Conservation (phyloP, 164 flowering plant genomes). For the Kingdonia uniflora region DNA sequence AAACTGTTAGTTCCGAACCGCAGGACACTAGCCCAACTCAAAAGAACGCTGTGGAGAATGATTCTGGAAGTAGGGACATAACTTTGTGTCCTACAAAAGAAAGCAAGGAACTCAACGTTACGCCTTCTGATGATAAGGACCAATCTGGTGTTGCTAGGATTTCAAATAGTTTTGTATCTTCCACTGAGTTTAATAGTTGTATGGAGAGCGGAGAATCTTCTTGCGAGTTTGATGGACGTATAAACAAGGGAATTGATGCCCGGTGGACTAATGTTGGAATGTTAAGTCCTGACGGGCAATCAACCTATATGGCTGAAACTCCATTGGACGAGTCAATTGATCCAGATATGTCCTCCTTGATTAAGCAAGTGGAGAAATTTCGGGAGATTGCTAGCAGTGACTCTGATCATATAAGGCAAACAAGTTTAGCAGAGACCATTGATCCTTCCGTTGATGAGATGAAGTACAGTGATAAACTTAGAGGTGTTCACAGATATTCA, state of each 20-base stretch:
- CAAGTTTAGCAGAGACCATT: conserved; percentile 18
- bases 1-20: not conserved
- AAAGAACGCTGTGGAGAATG: not conserved
- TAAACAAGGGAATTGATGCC: not conserved
- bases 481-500: conserved; percentile 23
- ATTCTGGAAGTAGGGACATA: not conserved
- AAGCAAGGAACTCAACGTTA: too few relatives aligned
- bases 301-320: conserved; percentile 8
- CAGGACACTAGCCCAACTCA: not conserved
- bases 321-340: conserved; percentile 10
- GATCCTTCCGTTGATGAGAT: conserved; percentile 14
- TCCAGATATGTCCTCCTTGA: conserved; percentile 10
- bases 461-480: conserved; percentile 13
- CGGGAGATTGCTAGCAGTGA: conserved; percentile 7
- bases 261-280: not conserved
- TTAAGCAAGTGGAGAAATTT: conserved; percentile 19
- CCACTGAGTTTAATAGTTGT: not conserved
- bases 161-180: not conserved
- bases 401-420: conserved; percentile 15
- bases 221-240: not conserved
- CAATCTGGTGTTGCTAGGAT: not conserved
- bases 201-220: not conserved
- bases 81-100: too few relatives aligned
- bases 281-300: not conserved
- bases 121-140: too few relatives aligned